Percentiles rank a stretch among this genome's conserved stretches.
These are phyloP conservation scores for Scedosporium minutisporum DNA, from an alignment of 2,329 filamentous ascomycete genomes.

Conservation along the genomic window DNA sequence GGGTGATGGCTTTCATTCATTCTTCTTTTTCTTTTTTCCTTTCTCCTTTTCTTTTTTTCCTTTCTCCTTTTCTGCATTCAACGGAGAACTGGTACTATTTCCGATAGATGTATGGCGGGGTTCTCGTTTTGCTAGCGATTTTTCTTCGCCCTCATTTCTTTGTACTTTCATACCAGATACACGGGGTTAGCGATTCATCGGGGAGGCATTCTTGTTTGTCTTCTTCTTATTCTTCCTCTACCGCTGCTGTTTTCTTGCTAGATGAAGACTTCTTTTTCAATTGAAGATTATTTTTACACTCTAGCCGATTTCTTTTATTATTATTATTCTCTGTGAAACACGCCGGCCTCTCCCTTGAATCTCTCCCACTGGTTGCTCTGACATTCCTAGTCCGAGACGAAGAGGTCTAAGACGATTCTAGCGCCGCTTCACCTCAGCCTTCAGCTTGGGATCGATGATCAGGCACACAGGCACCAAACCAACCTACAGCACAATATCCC, in stretches of 20 bases:
- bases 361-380: too few relatives aligned
- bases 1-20: background rate
- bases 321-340: too few relatives aligned
- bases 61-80: background rate
- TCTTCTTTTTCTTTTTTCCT: background rate
- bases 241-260: too few relatives aligned
- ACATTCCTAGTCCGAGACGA: too few relatives aligned
- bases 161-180: background rate
- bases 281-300: too few relatives aligned
- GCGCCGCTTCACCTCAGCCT: too few relatives aligned
- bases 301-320: too few relatives aligned
- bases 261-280: background rate
- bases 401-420: too few relatives aligned
- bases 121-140: background rate
- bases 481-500: too few relatives aligned
- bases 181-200: background rate
- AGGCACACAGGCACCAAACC: too few relatives aligned
- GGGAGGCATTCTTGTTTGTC: background rate
- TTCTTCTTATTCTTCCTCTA: background rate
- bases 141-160: background rate
- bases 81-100: background rate
- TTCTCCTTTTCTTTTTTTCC: background rate
- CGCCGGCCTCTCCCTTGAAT: too few relatives aligned
- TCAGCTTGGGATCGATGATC: too few relatives aligned
- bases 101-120: background rate